Conservation (phyloP, 495 filamentous ascomycete genomes). For the Penicillium arizonense region DNA sequence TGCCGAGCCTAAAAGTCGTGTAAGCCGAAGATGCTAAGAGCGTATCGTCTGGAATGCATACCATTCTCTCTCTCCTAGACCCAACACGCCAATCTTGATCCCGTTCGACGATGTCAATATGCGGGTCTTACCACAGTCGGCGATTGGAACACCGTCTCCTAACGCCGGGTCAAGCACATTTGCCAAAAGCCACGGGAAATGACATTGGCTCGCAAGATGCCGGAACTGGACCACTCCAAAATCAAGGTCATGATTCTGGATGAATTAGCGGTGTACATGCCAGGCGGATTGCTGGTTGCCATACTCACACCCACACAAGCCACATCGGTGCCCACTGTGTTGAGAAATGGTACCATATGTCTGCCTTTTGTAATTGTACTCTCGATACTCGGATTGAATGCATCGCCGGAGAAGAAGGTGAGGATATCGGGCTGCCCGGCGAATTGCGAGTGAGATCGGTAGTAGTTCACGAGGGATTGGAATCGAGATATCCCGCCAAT, state of each 20-base stretch:
- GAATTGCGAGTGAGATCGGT: conserved; percentile 58
- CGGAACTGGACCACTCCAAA: conserved; percentile 83
- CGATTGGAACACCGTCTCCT: conserved; percentile 65
- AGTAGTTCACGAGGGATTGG: conserved; percentile 72
- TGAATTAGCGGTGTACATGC: conserved; percentile 12
- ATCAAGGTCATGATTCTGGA: conserved; percentile 85
- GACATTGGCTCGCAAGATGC: conserved; percentile 68
- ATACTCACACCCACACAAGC: conserved; percentile 74
- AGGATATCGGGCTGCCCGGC: conserved; percentile 61
- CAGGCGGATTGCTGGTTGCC: neutral
- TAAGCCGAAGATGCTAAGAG: neutral
- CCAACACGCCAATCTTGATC: conserved; percentile 81
- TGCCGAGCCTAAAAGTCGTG: conserved; percentile 62
- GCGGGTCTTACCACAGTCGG: conserved; percentile 63
- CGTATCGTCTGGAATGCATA: conserved; percentile 10
- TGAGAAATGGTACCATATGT: conserved; percentile 89
- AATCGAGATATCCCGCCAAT: conserved; percentile 78
- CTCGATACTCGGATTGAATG: conserved; percentile 86
- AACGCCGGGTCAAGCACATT: conserved; percentile 80
- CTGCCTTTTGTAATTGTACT: conserved; percentile 81
- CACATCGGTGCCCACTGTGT: conserved; percentile 69
- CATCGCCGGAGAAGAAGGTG: conserved; percentile 89
- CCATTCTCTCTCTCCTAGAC: conserved; percentile 75
- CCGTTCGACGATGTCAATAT: conserved; percentile 79
- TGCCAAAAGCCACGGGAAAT: conserved; percentile 86